Conservation (phyloP, 331 rosid genomes). For the Cucumis variabilis region DNA sequence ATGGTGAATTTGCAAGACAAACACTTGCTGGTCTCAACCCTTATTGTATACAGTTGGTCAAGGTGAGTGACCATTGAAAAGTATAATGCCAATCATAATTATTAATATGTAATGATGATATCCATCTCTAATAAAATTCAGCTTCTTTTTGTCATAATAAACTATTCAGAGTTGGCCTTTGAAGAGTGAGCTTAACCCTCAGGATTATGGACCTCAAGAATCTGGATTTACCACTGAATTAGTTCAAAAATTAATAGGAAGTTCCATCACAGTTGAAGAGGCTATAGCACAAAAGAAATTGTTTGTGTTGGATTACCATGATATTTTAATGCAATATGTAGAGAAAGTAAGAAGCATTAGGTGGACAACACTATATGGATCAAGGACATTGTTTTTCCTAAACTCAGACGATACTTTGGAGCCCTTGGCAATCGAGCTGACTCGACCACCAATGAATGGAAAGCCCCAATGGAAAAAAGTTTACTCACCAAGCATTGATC, state of each 20-base stretch:
- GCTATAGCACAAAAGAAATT: not conserved
- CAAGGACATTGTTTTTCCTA: conserved; percentile 56
- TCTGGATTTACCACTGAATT: not conserved
- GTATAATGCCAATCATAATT: not conserved
- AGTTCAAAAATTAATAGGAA: not conserved
- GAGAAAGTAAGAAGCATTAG: not conserved
- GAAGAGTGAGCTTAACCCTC: conserved; percentile 12
- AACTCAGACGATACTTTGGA: conserved; percentile 43
- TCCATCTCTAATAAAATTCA: too few species aligned
- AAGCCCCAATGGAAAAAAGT: conserved; percentile 51
- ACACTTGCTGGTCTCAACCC: conserved; percentile 28
- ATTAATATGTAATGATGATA: not conserved
- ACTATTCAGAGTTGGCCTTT: conserved; percentile 13
- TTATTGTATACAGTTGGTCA: not conserved
- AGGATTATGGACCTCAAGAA: conserved; percentile 15
- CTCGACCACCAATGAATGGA: conserved; percentile 39
- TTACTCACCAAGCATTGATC: conserved; percentile 31
- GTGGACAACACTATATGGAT: conserved; percentile 51
- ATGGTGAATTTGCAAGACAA: conserved; percentile 10
- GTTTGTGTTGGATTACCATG: conserved; percentile 3
- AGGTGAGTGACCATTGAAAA: not conserved
- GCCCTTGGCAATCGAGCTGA: conserved; percentile 66
- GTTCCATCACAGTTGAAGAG: not conserved
- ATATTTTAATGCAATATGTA: not conserved
- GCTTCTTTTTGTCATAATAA: not conserved